phyloP scores from a whole-genome alignment of 2,329 filamentous ascomycete genomes.

The Penicillium occitanis region DNA sequence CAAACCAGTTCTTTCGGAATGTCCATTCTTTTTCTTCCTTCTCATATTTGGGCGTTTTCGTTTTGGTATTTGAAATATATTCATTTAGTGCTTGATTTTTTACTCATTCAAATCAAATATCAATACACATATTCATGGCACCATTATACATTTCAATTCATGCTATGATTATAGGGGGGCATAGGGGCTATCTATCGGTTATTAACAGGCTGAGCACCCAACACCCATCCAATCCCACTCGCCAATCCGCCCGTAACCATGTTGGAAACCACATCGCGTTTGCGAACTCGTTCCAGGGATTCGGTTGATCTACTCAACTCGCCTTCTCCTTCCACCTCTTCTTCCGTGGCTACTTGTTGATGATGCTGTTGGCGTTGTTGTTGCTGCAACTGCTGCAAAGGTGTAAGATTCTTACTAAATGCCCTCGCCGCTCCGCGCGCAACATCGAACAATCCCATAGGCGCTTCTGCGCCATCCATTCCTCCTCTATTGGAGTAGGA shows the following conservation, averaged over 20 bases:
- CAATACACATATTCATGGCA: not conserved
- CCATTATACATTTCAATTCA: not conserved
- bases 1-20: not conserved
- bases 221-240: conserved; percentile 64
- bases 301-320: conserved; percentile 12
- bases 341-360: not conserved
- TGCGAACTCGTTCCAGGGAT: conserved; percentile 39
- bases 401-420: conserved; percentile 50
- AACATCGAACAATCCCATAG: conserved; percentile 54
- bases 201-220: conserved; percentile 54
- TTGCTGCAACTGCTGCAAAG: conserved; percentile 31
- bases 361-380: not conserved
- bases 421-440: conserved; percentile 52
- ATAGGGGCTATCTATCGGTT: conserved; percentile 26
- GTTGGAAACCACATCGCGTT: conserved; percentile 60
- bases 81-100: not conserved
- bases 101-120: not conserved
- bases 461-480: conserved; percentile 42
- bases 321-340: conserved; percentile 11
- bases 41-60: conserved; percentile 14
- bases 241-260: conserved; percentile 63
- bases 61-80: conserved; percentile 3
- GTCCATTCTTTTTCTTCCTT: not conserved
- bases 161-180: not conserved
- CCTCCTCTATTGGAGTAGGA: not conserved